phyloP scores from a whole-genome alignment of 345 rosid species.

The Draba incana region DNA sequence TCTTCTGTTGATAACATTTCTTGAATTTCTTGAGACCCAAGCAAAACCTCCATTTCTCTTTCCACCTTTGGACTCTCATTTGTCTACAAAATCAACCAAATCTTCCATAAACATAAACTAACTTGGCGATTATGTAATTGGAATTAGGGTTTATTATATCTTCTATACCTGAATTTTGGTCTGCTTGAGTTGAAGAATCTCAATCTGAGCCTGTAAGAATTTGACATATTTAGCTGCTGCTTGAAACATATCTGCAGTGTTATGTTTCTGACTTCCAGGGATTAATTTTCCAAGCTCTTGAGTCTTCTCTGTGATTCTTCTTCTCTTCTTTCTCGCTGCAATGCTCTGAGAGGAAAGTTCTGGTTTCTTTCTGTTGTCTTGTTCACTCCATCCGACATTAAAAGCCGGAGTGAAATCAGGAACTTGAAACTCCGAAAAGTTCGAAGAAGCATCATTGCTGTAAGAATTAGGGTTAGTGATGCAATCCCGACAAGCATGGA shows the following conservation, averaged over 20 bases:
- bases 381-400: conserved; percentile 16
- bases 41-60: conserved; percentile 37
- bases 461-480: conserved; percentile 15
- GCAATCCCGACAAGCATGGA: too few relatives aligned
- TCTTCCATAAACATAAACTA: not conserved
- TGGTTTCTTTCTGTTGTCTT: conserved; percentile 2
- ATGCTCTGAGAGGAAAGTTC: conserved; percentile 67
- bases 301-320: conserved; percentile 76
- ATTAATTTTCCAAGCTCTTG: conserved; percentile 75
- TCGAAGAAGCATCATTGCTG: conserved; percentile 1
- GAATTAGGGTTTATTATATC: conserved; percentile 18
- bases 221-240: conserved; percentile 77
- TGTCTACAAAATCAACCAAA: conserved; percentile 8
- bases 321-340: conserved; percentile 76
- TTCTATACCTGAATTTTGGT: conserved; percentile 32
- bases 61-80: not conserved
- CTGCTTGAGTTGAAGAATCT: conserved; percentile 46
- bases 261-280: conserved; percentile 79
- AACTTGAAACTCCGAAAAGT: conserved; percentile 18
- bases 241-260: conserved; percentile 89
- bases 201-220: conserved; percentile 71
- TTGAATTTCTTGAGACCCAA: conserved; percentile 48
- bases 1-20: conserved; percentile 47
- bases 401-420: conserved; percentile 13
- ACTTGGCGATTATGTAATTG: not conserved